Conservation (phyloP, 345 rosid species). For the Bruguiera sexangula region DNA sequence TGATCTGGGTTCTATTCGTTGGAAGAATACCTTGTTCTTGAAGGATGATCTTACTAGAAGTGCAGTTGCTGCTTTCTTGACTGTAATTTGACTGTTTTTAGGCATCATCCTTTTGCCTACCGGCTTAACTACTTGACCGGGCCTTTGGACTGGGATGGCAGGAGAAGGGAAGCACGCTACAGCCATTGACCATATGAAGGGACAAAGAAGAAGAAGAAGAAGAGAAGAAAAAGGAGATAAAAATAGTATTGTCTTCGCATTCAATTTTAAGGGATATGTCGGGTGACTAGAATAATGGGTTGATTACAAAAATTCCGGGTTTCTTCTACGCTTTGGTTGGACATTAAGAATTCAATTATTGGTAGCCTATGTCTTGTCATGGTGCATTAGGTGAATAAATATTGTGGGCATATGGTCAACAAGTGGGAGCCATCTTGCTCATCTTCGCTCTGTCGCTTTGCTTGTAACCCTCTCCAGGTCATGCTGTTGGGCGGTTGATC, state of each 20-base stretch:
- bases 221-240: not conserved
- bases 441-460: conserved; percentile 32
- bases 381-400: conserved; percentile 4
- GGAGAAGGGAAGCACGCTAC: conserved; percentile 41
- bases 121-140: conserved; percentile 30
- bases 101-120: conserved; percentile 33
- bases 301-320: not conserved
- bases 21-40: conserved; percentile 49
- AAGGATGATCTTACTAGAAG: conserved; percentile 54
- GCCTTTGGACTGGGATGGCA: conserved; percentile 25
- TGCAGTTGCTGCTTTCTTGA: conserved; percentile 24
- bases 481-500: conserved; percentile 1
- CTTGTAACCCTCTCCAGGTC: conserved; percentile 1
- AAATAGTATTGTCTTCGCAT: not conserved
- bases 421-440: conserved; percentile 31
- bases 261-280: not conserved
- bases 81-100: conserved; percentile 39
- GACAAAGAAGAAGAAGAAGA: conserved; percentile 6
- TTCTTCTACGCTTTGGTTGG: too few relatives aligned
- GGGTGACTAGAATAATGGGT: conserved; percentile 1
- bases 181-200: conserved; percentile 39
- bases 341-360: conserved; percentile 24
- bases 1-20: not conserved
- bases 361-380: conserved; percentile 26
- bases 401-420: not conserved